phyloP scores from a whole-genome alignment of 2,329 filamentous ascomycete species.

The Ceratocystiopsis sp. region DNA sequence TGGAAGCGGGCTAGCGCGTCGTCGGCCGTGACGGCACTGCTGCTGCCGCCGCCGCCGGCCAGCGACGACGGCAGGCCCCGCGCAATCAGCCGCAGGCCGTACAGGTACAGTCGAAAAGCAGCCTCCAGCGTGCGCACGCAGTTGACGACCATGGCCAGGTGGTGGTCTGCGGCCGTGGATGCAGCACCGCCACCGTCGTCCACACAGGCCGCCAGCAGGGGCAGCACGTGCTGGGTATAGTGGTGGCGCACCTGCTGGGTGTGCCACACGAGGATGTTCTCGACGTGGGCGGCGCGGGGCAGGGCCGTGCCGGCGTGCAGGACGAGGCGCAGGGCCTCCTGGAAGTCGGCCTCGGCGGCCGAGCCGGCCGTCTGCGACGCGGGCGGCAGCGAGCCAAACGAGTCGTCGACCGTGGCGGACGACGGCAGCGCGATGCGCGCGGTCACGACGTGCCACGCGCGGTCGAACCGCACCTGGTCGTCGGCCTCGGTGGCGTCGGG shows the following conservation, averaged over 20 bases:
- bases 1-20: conserved; percentile 29
- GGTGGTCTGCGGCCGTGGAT: too few relatives aligned
- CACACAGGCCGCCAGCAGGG: conserved; percentile 31
- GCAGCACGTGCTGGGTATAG: conserved; percentile 41
- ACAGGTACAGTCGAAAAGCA: conserved; percentile 39
- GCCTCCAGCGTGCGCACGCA: conserved; percentile 42
- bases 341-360: conserved; percentile 24
- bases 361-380: conserved; percentile 24
- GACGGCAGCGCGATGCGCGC: conserved; percentile 36
- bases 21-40: conserved; percentile 7
- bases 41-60: background rate
- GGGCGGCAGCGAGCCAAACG: conserved; percentile 30
- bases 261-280: conserved; percentile 43
- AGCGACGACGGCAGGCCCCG: conserved; percentile 23
- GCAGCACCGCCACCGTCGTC: background rate
- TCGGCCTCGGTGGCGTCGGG: conserved; percentile 13
- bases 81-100: conserved; percentile 33
- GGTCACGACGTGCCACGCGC: conserved; percentile 46
- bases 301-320: conserved; percentile 28
- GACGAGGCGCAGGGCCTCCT: conserved; percentile 34
- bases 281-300: conserved; percentile 33
- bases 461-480: conserved; percentile 41
- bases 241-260: conserved; percentile 42
- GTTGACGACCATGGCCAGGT: conserved; percentile 27
- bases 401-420: conserved; percentile 37